Percentiles rank a stretch among this genome's conserved stretches.
phyloP scores from a whole-genome alignment of 2,329 filamentous ascomycete species.

The Microthyrium microscopicum region DNA sequence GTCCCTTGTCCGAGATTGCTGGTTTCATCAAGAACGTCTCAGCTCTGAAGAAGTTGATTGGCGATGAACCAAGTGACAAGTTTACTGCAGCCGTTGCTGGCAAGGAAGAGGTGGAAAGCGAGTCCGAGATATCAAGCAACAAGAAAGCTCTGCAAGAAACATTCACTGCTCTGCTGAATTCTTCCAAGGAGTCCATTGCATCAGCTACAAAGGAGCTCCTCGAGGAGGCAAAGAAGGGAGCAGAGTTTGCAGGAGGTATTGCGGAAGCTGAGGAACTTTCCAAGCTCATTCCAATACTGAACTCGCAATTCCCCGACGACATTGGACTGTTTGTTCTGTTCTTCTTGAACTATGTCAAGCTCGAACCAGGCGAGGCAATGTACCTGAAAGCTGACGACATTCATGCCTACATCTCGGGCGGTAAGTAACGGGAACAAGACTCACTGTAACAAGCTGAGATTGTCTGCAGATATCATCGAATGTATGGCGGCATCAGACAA shows the following conservation, averaged over 20 bases:
- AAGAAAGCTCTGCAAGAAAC: constrained; percentile 61
- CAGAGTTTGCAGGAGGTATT: constrained; percentile 47
- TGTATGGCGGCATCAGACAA: constrained; percentile 99
- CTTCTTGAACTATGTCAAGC: constrained; percentile 88
- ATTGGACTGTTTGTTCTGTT: constrained; percentile 91
- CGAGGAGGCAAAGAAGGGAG: constrained; percentile 49
- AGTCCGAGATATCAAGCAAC: constrained; percentile 36
- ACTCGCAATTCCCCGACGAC: constrained; percentile 74
- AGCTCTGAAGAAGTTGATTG: constrained; percentile 29
- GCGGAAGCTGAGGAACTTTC: constrained; percentile 53
- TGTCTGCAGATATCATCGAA: constrained; percentile 97
- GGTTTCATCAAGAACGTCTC: constrained; percentile 61
- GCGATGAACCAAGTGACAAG: constrained; percentile 28
- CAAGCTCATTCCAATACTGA: constrained; percentile 58
- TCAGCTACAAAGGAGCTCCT: constrained; percentile 53
- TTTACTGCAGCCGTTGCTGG: constrained; percentile 34
- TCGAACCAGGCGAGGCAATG: constrained; percentile 80
- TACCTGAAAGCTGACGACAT: constrained; percentile 95
- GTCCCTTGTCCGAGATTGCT: constrained; percentile 68
- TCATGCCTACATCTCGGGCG: constrained; percentile 79
- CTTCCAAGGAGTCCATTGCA: constrained; percentile 48
- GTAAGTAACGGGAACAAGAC: constrained; percentile 14
- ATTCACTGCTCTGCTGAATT: constrained; percentile 70
- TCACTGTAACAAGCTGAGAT: constrained; percentile 10
- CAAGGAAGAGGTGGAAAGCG: constrained; percentile 31